Evolutionary conservation across 1,139 yeast genomes (phyloP).

Genomic region (Zhuliangozyma parablackwelliae): DNA sequence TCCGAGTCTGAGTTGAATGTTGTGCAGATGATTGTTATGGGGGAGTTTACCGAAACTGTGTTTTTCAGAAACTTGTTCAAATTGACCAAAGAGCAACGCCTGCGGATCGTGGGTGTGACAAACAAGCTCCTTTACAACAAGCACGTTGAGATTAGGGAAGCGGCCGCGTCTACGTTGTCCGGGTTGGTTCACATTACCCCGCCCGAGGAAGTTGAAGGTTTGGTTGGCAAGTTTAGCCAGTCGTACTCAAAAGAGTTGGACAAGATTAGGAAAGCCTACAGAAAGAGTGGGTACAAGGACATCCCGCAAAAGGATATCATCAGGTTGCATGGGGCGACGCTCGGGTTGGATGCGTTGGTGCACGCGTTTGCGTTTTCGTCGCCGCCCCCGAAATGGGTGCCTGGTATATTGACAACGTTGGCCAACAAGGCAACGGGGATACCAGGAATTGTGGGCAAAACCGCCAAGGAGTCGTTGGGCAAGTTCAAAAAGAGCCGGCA

Average conservation of each 20-base stretch:
- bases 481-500: constrained; percentile 89
- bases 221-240: constrained; percentile 22
- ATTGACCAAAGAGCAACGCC: constrained; percentile 47
- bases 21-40: constrained; percentile 64
- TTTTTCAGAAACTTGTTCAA: constrained; percentile 68
- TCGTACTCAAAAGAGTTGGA: constrained; percentile 29
- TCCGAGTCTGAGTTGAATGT: constrained; percentile 47
- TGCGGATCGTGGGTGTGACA: constrained; percentile 49
- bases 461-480: constrained; percentile 79
- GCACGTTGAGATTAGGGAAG: constrained; percentile 71
- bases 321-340: constrained; percentile 76
- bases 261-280: constrained; percentile 25
- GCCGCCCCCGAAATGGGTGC: constrained; percentile 93
- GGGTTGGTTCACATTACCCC: constrained; percentile 82
- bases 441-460: constrained; percentile 75
- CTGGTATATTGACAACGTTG: constrained; percentile 62
- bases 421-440: constrained; percentile 67
- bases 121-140: constrained; percentile 55
- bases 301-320: constrained; percentile 39
- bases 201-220: constrained; percentile 43
- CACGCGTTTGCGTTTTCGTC: constrained; percentile 88
- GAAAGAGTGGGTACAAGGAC: constrained; percentile 23
- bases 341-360: constrained; percentile 85
- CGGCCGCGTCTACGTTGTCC: constrained; percentile 71
- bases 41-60: constrained; percentile 70